phyloP scores from a whole-genome alignment of 2,329 filamentous ascomycete genomes.

The Botryotinia calthae region DNA sequence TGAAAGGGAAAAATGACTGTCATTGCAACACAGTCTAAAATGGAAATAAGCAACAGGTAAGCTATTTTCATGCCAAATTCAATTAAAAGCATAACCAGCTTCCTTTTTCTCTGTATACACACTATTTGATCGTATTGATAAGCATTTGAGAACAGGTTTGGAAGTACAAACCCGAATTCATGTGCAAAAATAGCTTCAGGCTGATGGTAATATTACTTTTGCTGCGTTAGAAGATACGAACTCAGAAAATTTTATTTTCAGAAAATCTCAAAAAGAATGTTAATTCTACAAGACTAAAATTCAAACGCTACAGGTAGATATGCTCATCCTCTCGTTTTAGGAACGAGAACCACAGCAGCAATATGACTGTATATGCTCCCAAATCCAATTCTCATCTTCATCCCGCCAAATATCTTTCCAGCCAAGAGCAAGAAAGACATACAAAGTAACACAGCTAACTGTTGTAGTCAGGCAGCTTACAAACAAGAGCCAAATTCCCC shows the following conservation, averaged over 20 bases:
- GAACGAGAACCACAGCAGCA: not conserved
- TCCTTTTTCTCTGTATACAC: not conserved
- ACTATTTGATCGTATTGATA: not conserved
- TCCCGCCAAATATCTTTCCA: not conserved
- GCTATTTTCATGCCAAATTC: rapidly evolving
- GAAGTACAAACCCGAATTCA: rapidly evolving
- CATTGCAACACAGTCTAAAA: not conserved
- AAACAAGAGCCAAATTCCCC: not conserved
- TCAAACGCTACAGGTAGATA: not conserved
- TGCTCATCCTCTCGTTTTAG: not conserved
- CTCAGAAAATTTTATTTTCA: not conserved
- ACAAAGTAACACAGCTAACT: not conserved
- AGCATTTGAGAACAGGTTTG: not conserved
- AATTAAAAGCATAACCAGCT: not conserved
- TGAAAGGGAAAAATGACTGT: not conserved
- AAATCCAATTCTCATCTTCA: constrained; percentile 1
- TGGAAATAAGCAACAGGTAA: not conserved
- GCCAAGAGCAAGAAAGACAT: not conserved
- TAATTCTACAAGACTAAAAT: not conserved
- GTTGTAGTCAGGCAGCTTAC: not conserved
- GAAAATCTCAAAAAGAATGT: not conserved
- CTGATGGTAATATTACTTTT: not conserved
- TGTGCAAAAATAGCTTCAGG: not conserved
- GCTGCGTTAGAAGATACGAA: not conserved
- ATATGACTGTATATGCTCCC: not conserved